Base-by-base conservation (phyloP, 1,139 yeast genomes). In the Candida glucosophila region DNA sequence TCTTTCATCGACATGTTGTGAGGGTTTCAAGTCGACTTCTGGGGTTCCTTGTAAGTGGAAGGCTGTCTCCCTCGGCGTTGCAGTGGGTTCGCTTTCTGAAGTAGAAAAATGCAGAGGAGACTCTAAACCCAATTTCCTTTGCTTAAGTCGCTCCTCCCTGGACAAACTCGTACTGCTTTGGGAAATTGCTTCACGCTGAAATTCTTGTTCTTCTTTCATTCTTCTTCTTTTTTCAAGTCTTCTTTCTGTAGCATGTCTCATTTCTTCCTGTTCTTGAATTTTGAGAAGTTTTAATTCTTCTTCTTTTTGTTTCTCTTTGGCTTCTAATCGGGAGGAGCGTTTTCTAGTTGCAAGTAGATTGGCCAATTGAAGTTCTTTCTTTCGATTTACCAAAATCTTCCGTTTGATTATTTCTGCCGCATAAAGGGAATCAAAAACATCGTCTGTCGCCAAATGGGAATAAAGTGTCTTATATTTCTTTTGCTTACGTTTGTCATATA, bases 301-400 rank as follows among this genome's bases (percentile, higher is more conserved):
- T 24, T 49, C 55, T 25, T 48, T 52, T 26, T 61, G 64, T 31
- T 58, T 60, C 35, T 67, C 73, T 38, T 59, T 67, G n/a, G 71
- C 67, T 39, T 64, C 69, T 20, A 67, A 43, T 42, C 74, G 50
- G 5, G 69, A 58, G 4, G 72, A 64, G 33, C 69, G 53, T 38
- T 67, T 67, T 33, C 73, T 48, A 9, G 73, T 62, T 8, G 68
- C 67, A 34, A 70, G 53, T 27, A 70, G 47, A 22, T 59, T 63
- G 16, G 58, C 55, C 48, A 69, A 46, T 39, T 66, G 73, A 24
- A 58, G 55, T 33, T 68, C 77, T 37, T 60, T 67, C 35, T 55
- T 52, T 38, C 69, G 55, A 34, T 58, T 58, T 19, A 57, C 43
- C 20, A 69, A 46, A 28, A 52, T 50, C 37, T 53, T 60, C 34